These are phyloP conservation scores for Kodamaea sp. DNA, from an alignment of 1,139 yeast species.

Conservation along the genomic window DNA sequence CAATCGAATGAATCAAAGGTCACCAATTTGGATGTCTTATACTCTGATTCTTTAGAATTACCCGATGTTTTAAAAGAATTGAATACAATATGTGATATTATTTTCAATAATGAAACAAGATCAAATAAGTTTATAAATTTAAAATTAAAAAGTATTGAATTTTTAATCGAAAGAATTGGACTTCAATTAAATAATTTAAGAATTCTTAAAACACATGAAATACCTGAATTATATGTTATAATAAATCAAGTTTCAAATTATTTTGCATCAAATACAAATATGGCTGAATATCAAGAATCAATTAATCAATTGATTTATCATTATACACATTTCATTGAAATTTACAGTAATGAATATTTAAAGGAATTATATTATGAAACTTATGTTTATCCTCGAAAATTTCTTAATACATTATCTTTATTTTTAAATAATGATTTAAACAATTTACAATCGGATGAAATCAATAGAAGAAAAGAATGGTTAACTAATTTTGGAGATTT, in stretches of 20 bases:
- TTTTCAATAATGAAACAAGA: slow-evolving; percentile 33
- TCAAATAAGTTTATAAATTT: slow-evolving; percentile 24
- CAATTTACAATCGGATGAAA: slow-evolving; percentile 34
- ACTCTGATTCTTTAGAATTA: slow-evolving; percentile 32
- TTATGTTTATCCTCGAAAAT: slow-evolving; percentile 38
- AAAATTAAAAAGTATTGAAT: slow-evolving; percentile 18
- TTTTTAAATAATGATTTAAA: slow-evolving; percentile 35
- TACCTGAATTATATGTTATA: slow-evolving; percentile 26
- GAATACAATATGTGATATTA: slow-evolving; percentile 33
- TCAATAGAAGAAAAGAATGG: slow-evolving; percentile 36
- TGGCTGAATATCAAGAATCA: slow-evolving; percentile 13
- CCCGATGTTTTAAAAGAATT: slow-evolving; percentile 20
- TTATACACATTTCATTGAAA: slow-evolving; percentile 32
- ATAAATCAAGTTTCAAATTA: slow-evolving; percentile 7
- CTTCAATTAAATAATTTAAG: slow-evolving; percentile 19
- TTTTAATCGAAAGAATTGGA: slow-evolving; percentile 13
- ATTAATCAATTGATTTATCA: slow-evolving; percentile 33
- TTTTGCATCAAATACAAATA: slow-evolving; percentile 1
- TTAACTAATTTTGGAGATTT: slow-evolving; percentile 38
- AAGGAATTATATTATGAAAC: slow-evolving; percentile 41
- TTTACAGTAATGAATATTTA: slow-evolving; percentile 37
- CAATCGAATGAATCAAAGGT: slow-evolving; percentile 20
- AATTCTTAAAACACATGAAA: slow-evolving; percentile 22
- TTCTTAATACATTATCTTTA: slow-evolving; percentile 27
- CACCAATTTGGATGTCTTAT: slow-evolving; percentile 21